These are phyloP conservation scores for Microsporum audouinii DNA, from an alignment of 2,329 filamentous ascomycete species.

Conservation along the genomic window DNA sequence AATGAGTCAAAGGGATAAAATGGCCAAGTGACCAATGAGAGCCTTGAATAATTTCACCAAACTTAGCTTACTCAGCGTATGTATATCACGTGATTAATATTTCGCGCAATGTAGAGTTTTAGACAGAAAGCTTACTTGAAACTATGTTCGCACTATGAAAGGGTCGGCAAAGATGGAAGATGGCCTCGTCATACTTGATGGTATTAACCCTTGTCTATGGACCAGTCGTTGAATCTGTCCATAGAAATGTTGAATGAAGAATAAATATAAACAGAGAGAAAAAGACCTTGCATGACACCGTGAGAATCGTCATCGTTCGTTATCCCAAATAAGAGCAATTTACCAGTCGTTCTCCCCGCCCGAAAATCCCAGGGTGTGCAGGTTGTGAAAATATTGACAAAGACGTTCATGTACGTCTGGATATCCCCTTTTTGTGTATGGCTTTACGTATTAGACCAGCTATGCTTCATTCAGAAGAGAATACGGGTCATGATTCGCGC, in stretches of 20 bases:
- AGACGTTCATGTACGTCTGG: neutral
- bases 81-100: too few species aligned
- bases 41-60: too few species aligned
- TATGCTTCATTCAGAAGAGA: constrained; percentile 26
- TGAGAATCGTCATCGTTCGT: neutral
- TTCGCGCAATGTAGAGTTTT: too few species aligned
- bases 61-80: too few species aligned
- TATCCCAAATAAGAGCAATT: neutral
- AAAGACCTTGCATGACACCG: neutral
- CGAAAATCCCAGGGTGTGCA: neutral
- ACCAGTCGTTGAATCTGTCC: neutral
- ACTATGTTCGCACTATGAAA: too few species aligned
- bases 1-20: too few species aligned
- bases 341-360: neutral
- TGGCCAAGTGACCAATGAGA: too few species aligned
- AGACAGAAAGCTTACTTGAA: too few species aligned
- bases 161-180: too few species aligned
- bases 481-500: constrained; percentile 38
- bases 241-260: neutral
- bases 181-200: too few species aligned
- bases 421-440: neutral
- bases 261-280: neutral
- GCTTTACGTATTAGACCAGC: neutral
- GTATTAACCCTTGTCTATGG: neutral
- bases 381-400: neutral